Percentiles rank a stretch among this genome's conserved stretches.
Conservation (phyloP, 2,329 filamentous ascomycete species). For the Ceratocystis lukuohia region DNA sequence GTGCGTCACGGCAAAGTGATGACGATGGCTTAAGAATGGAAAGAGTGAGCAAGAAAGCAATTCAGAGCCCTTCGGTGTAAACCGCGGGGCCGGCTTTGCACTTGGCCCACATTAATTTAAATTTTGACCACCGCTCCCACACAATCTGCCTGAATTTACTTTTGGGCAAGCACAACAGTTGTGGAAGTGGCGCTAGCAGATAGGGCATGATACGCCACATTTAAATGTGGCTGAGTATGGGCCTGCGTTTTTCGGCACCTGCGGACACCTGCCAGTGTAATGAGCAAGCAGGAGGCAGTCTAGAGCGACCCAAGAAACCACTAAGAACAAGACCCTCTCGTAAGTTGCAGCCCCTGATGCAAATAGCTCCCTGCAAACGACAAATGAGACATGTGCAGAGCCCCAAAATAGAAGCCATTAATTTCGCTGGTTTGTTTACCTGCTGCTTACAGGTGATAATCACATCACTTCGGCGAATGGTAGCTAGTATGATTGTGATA, state of each 20-base stretch:
- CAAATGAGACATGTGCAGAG: neutral
- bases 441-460: neutral
- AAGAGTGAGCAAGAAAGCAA: constrained; percentile 20
- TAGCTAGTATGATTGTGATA: no score
- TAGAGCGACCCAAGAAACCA: no score
- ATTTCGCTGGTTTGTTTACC: neutral
- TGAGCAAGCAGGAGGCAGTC: neutral
- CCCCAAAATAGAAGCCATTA: neutral
- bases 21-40: constrained; percentile 35
- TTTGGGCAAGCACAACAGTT: neutral
- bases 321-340: no score
- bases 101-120: neutral
- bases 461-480: neutral
- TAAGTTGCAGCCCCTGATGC: neutral
- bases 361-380: neutral
- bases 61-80: neutral
- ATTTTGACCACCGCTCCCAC: neutral
- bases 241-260: neutral
- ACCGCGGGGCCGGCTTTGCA: constrained; percentile 1
- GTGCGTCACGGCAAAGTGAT: constrained; percentile 67
- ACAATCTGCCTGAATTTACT: neutral
- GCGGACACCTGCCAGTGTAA: no score
- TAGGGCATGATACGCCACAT: constrained; percentile 10
- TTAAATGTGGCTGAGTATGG: neutral
- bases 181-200: constrained; percentile 8